A percentile compares a stretch with the other conserved stretches of the same genome.
These are phyloP conservation scores for Boletus smithii DNA, from an alignment of 1,284 basidiomycete genomes.

Conservation along the genomic window DNA sequence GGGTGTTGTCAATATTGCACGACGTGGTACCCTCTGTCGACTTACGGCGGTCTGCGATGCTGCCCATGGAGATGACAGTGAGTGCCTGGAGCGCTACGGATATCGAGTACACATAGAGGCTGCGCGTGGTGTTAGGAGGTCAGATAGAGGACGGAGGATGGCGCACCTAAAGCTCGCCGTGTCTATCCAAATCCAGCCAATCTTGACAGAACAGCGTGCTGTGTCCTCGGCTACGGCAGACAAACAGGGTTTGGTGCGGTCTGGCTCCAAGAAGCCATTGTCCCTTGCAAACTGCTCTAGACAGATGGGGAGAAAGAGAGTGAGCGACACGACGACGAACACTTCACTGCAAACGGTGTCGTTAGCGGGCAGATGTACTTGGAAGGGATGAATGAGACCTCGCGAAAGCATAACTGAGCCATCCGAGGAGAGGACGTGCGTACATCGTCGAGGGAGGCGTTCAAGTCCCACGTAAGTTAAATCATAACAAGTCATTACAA, in stretches of 20 bases:
- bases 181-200: conserved; percentile 81
- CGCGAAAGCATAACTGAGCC: conserved; percentile 76
- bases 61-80: conserved; percentile 87
- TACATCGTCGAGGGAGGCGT: conserved; percentile 22
- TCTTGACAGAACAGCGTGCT: conserved; percentile 67
- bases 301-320: conserved; percentile 78
- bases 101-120: conserved; percentile 81
- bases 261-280: conserved; percentile 70
- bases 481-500: not conserved
- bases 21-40: conserved; percentile 13
- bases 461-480: conserved; percentile 7
- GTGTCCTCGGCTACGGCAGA: conserved; percentile 21
- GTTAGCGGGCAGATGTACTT: not conserved
- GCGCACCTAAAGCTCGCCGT: conserved; percentile 82
- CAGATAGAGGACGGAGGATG: not conserved
- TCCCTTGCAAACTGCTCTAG: conserved; percentile 81
- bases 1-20: conserved; percentile 1
- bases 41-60: conserved; percentile 83
- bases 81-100: conserved; percentile 86
- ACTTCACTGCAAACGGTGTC: conserved; percentile 54
- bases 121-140: conserved; percentile 32
- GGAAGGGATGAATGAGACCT: conserved; percentile 42
- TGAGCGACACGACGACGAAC: conserved; percentile 76
- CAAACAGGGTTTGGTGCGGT: conserved; percentile 51
- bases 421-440: conserved; percentile 56